Base-by-base conservation (phyloP, 2,329 filamentous ascomycete genomes). In the Neonectria faginata region DNA sequence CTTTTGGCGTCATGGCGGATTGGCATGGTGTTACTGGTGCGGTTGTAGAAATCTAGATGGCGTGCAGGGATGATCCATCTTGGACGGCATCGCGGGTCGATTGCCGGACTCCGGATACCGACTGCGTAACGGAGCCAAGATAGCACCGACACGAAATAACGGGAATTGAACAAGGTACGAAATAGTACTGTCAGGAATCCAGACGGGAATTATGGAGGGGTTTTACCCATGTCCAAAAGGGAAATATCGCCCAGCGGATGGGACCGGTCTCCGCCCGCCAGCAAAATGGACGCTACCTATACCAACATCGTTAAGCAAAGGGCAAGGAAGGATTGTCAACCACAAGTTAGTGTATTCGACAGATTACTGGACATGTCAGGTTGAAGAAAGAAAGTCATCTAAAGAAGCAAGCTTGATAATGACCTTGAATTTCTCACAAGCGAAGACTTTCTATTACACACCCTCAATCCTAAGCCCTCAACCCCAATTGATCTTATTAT, bases 1-100 rank as follows among this genome's bases (percentile, higher is more conserved):
- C 12, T 29, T 51, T 31, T 50, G 9, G 25, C 25, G 31, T 29
- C 14, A 50, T 31, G 45, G 29, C 45, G 25, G 22, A 27, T 48
- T 51, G 53, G 33, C 53, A 44, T 27, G 45, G 53, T 29, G 56
- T 71, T 70, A 72, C 65, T 72, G 70, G 70, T 57, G 70, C 70
- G 70, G 68, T 25, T 25, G 25, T 25, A 25, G 25, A 25, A 25
- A 25, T 25, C 25, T 25, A 25, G 25, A 25, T 45, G 31, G 47
- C 44, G 39, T 27, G 14, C 45, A 48, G 25, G 45, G 45, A 48
- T 25, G 22, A 27, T 16, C 22, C 16, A 44, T 44, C 41, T 44
- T 11, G 10, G 41, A 44, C 41, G 41, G 41, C 18, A 44, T 18
- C 18, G 41, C 41, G 41, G 41, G 20, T 44, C 41, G 41, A 44